Evolutionary conservation across 75 land plant species (phyloP), one percentile per base, ranked within the genome.

Genomic region (Cryptomeria japonica): DNA sequence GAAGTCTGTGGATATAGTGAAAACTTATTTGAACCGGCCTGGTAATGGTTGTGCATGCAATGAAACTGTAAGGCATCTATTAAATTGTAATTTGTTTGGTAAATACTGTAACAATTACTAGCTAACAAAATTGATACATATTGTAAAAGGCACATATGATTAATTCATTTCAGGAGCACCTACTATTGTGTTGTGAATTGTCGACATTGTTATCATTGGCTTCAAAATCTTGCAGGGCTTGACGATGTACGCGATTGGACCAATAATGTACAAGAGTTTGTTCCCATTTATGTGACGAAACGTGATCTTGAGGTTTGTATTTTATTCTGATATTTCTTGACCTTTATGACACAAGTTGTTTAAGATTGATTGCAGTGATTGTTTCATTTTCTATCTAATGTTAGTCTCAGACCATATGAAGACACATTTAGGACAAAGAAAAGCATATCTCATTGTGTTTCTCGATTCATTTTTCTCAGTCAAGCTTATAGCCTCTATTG

Each of bases 241-340:
- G 99, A 98, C 94, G 99, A 98, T 93, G 93, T 98, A 77, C 99
- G 99, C 46, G 99, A 98, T 86, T 98, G 99, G 99, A 98, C 99
- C 72, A 98, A 98, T 89, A 98, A 98, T 90, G 92, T 98, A 39
- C 99, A 98, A 84, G 88, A 96, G 19, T 32, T 34, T 47, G 90
- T 98, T 61, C 99, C 99, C 80, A 95, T 98, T 72, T 98, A 98
- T 93, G 95, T 94, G 78, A 91, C 97, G 34, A 49, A 88, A 80
- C 96, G 99, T 88, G 99, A 98, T 90, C 93, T 97, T 90, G 94
- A 95, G 96, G 99, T 98, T 78, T 78, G 41, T 37, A 82, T 41
- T 58, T 87, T 44, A 58, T 64, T 51, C 46, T 61, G 39, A 46
- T 77, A 46, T 83, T 49, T 75, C 83, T 32, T 83, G 32, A 70